A percentile compares a stretch with the other conserved stretches of the same genome.
Evolutionary conservation across 1,284 basidiomycete genomes (phyloP).

Genomic region (Cryptococcus neoformans): DNA sequence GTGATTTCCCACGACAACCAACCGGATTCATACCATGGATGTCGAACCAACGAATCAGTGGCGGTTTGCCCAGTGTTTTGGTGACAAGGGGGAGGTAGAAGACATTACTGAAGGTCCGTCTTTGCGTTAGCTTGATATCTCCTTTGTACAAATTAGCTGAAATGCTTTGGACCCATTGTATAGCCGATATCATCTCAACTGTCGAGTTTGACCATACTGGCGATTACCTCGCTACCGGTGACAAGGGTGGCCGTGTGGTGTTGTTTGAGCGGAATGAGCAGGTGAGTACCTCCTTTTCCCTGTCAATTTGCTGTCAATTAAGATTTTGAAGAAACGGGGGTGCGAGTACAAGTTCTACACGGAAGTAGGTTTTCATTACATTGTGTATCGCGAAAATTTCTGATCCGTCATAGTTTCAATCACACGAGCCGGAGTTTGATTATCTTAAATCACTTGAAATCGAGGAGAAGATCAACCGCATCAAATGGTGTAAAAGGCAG

Average conservation of each 20-base stretch:
- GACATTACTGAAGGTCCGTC: constrained; percentile 94
- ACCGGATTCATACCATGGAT: constrained; percentile 53
- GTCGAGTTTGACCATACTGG: constrained; percentile 99
- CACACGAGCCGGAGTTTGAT: constrained; percentile 87
- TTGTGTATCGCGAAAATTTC: background rate
- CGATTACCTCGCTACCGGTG: constrained; percentile 98
- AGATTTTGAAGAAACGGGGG: constrained; percentile 77
- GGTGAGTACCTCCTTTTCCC: constrained; percentile 56
- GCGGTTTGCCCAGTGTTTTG: constrained; percentile 99
- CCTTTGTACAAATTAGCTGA: constrained; percentile 9
- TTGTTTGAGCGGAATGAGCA: constrained; percentile 98
- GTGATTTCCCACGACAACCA: background rate
- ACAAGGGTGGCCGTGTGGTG: constrained; percentile 98
- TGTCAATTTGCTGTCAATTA: background rate
- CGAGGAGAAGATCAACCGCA: constrained; percentile 99
- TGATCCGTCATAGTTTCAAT: constrained; percentile 1
- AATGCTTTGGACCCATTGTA: constrained; percentile 12
- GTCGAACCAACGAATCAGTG: constrained; percentile 76
- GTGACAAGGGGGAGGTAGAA: constrained; percentile 98
- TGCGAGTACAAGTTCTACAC: constrained; percentile 99
- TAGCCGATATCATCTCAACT: constrained; percentile 98
- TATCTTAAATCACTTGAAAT: constrained; percentile 99
- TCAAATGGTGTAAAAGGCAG: constrained; percentile 99
- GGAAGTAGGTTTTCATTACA: constrained; percentile 54
- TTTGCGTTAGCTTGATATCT: constrained; percentile 1